Conservation (phyloP, 805 yeast species). For the Metschnikowia bowlesiae region DNA sequence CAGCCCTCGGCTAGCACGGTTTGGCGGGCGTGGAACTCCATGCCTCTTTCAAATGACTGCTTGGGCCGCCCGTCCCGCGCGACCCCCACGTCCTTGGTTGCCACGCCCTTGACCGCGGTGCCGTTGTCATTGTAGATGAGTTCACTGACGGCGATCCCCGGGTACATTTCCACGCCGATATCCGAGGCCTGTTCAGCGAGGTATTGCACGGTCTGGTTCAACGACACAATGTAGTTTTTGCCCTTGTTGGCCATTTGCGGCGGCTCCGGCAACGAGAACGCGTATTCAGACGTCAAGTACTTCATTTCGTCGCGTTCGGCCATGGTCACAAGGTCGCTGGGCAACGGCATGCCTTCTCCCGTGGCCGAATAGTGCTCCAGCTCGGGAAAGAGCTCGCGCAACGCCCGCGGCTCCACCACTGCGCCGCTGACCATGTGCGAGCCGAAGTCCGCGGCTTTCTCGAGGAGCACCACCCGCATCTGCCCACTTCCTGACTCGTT, state of each 20-base stretch:
- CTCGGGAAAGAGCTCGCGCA: constrained; percentile 77
- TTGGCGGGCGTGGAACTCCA: constrained; percentile 90
- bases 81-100: constrained; percentile 90
- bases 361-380: constrained; percentile 48
- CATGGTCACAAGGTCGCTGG: constrained; percentile 67
- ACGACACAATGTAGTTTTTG: constrained; percentile 78
- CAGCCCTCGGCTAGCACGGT: constrained; percentile 98
- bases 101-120: constrained; percentile 72
- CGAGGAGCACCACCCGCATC: constrained; percentile 81
- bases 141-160: constrained; percentile 83
- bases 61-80: constrained; percentile 71
- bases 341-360: constrained; percentile 66
- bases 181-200: constrained; percentile 88
- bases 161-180: constrained; percentile 88
- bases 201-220: constrained; percentile 76
- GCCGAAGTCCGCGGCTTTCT: constrained; percentile 91
- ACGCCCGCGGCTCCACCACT: constrained; percentile 83
- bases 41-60: constrained; percentile 86
- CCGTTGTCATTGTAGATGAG: constrained; percentile 56
- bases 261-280: constrained; percentile 84
- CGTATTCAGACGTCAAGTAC: constrained; percentile 54
- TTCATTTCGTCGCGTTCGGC: constrained; percentile 76
- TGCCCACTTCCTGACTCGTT: constrained; percentile 58
- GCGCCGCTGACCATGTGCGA: constrained; percentile 92
- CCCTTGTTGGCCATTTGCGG: constrained; percentile 82